Conservation (phyloP, 83 land plant genomes). For the Diphasiastrum complanatum region DNA sequence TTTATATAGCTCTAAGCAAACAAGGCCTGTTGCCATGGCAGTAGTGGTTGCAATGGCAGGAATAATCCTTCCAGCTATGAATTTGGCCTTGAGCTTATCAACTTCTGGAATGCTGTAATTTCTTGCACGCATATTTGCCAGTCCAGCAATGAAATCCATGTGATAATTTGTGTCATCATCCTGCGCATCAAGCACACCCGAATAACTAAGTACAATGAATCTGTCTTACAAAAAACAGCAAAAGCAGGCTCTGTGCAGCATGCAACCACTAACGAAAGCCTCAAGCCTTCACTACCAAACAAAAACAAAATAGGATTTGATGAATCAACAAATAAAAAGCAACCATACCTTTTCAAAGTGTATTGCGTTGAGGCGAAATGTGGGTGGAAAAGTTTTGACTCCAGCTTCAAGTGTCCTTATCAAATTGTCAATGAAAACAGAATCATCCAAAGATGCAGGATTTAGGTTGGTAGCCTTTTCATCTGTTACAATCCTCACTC, state of each 20-base stretch:
- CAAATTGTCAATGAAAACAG: conserved; percentile 55
- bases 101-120: conserved; percentile 93
- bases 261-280: background rate
- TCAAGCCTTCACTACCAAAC: background rate
- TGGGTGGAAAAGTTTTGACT: conserved; percentile 39
- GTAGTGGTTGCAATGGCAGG: conserved; percentile 92
- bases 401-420: conserved; percentile 48
- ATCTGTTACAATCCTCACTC: conserved; percentile 83
- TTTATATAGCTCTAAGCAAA: conserved; percentile 90
- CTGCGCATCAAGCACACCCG: conserved; percentile 17
- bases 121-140: conserved; percentile 95
- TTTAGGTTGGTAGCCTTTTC: conserved; percentile 77
- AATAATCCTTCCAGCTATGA: conserved; percentile 61
- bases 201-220: background rate
- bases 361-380: conserved; percentile 70
- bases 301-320: background rate
- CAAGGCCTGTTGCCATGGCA: conserved; percentile 86
- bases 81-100: conserved; percentile 74
- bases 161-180: conserved; percentile 86
- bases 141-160: conserved; percentile 89
- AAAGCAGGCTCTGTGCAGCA: background rate
- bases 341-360: conserved; percentile 85
- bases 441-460: conserved; percentile 63
- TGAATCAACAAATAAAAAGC: conserved; percentile 7
- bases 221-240: background rate